Evolutionary conservation across 139 green algal genomes (phyloP).

Genomic region (Coccomyxa sp.): DNA sequence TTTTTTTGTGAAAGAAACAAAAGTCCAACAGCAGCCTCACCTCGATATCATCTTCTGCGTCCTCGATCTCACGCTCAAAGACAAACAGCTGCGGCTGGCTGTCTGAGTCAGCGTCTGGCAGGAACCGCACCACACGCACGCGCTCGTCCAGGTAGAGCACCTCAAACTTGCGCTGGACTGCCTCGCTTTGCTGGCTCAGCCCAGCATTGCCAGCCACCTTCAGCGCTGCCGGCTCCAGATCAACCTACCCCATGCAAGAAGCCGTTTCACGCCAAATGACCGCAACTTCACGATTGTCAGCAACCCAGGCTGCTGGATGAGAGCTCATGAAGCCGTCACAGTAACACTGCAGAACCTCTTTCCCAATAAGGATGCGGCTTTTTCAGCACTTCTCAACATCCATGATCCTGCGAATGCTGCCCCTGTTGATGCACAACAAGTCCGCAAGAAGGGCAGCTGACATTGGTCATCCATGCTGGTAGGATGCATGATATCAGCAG

Average conservation of each 20-base stretch:
- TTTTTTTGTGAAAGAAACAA: not conserved
- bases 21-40: not conserved
- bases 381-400: no score
- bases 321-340: no score
- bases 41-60: not conserved
- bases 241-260: conserved; percentile 1
- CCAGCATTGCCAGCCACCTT: conserved; percentile 1
- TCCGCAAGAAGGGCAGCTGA: no score
- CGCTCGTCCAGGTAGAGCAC: conserved; percentile 19
- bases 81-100: conserved; percentile 15
- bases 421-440: no score
- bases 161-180: conserved; percentile 8
- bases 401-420: no score
- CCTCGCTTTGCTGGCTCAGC: not conserved
- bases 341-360: no score
- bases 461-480: no score
- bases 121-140: conserved; percentile 6
- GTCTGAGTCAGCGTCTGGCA: not conserved
- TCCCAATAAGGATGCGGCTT: no score
- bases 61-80: not conserved
- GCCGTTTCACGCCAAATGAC: not conserved
- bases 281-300: no score
- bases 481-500: no score
- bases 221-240: not conserved
- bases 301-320: no score